Evolutionary conservation across 768 basidiomycete genomes (phyloP), one percentile per base, ranked within the genome.

Genomic region (Lactarius trivialis): DNA sequence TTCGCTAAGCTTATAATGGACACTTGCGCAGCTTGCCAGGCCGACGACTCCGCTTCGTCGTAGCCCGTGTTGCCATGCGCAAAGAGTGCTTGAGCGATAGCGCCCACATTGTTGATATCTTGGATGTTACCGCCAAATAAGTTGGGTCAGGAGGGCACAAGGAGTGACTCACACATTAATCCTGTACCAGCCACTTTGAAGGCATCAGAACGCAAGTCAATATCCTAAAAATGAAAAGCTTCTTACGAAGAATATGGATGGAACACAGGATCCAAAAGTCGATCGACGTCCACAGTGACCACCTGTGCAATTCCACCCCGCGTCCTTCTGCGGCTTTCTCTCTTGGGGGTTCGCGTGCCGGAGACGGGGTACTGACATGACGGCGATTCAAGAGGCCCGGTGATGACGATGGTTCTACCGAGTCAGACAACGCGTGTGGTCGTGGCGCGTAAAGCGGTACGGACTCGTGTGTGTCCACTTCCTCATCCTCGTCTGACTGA

Each of bases 81-180:
- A 65, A 84, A 87, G 32, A 89, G 75, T 0, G 78, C 86, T 68
- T 89, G 83, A 0, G 91, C 79, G 63, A 91, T 86, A 2, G 85
- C 82, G 17, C 91, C 89, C n/a, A 87, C 89, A 65, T 93, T 93
- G 71, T 92, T 93, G 73, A 93, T 93, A 69, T 85, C 87, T 88
- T 59, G 28, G 34, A 21, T 21, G 19, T 28, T 37, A 11, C 45
- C 26, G 62, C 45, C 65, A 59, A n/a, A 64, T 45, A 54, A 37
- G 63, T 2, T 58, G 36, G 14, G 37, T 17, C 24, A 34, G 17
- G 21, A 17, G 21, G 3, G 21, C 14, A 30, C 24, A 15, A 33
- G 45, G 21, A 24, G 24, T 28, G 36, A 72, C 84, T 52, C 67
- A 86, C 85, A 91, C 85, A 89, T 90, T 41, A 91, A 60, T 3